phyloP scores from a whole-genome alignment of 176 grass and related monocot genomes.

The Lolium perenne region DNA sequence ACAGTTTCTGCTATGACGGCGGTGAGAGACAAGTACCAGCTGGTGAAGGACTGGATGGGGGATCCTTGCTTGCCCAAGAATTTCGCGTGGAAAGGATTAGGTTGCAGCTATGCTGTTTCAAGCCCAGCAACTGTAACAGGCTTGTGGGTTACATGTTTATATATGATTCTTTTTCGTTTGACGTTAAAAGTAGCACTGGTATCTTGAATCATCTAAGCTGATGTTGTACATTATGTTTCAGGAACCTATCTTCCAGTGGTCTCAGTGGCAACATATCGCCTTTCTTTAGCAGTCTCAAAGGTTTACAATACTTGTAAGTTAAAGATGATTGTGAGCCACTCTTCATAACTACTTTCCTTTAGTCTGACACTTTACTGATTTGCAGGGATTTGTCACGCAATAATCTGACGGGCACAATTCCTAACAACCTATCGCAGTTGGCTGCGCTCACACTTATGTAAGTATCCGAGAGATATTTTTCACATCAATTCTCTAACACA shows the following conservation, averaged over 20 bases:
- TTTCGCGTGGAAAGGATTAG: constrained; percentile 60
- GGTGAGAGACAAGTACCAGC: constrained; percentile 51
- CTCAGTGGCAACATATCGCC: constrained; percentile 49
- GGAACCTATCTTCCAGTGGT: constrained; percentile 61
- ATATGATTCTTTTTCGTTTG: not conserved
- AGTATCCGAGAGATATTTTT: not conserved
- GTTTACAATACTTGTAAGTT: constrained; percentile 54
- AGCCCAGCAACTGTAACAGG: constrained; percentile 53
- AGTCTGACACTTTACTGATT: not conserved
- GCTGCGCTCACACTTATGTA: constrained; percentile 55
- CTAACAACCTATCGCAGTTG: constrained; percentile 51
- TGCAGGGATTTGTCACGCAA: constrained; percentile 73
- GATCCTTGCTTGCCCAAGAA: constrained; percentile 62
- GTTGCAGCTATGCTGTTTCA: constrained; percentile 59
- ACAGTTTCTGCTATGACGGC: constrained; percentile 51
- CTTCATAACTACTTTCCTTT: not conserved
- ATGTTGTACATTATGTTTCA: constrained; percentile 2
- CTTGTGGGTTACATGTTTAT: constrained; percentile 38
- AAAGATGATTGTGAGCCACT: not conserved
- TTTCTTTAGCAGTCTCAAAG: constrained; percentile 49
- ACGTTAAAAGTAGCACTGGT: not conserved
- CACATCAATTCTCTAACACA: not conserved
- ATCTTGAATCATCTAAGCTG: not conserved
- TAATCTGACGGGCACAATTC: constrained; percentile 63
- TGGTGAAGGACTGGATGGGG: constrained; percentile 66